Conservation (phyloP, 768 basidiomycete species). For the Exidia glandulosa region DNA sequence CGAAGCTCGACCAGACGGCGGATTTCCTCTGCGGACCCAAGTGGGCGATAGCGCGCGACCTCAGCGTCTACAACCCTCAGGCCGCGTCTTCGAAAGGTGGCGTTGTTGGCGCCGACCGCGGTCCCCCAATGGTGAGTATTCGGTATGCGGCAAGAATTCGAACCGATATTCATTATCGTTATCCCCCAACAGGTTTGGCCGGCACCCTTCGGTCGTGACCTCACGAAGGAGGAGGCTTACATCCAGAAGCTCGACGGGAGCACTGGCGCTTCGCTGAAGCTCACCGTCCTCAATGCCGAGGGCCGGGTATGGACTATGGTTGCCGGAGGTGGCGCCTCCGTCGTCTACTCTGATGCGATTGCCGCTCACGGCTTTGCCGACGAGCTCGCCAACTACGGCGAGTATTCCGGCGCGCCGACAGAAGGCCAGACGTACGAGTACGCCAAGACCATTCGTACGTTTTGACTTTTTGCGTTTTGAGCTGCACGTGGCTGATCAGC, state of each 20-base stretch:
- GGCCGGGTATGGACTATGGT: constrained; percentile 99
- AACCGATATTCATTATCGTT: background rate
- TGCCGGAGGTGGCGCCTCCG: constrained; percentile 84
- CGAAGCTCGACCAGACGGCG: constrained; percentile 98
- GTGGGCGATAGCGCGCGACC: constrained; percentile 95
- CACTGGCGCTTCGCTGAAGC: constrained; percentile 95
- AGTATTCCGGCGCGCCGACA: constrained; percentile 96
- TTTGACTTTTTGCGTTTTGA: constrained; percentile 4
- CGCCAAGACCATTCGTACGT: constrained; percentile 90
- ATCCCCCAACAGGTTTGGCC: constrained; percentile 51
- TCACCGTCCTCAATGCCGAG: constrained; percentile 90
- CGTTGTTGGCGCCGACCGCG: constrained; percentile 74
- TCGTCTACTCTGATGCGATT: constrained; percentile 65
- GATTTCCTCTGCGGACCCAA: constrained; percentile 97
- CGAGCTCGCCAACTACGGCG: constrained; percentile 98
- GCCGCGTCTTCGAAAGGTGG: constrained; percentile 32
- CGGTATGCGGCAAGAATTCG: background rate
- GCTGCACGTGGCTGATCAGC: background rate
- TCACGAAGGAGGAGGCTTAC: constrained; percentile 98
- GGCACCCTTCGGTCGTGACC: constrained; percentile 90
- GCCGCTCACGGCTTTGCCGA: constrained; percentile 91
- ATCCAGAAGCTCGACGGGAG: constrained; percentile 96
- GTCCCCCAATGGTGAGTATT: constrained; percentile 74
- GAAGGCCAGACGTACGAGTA: constrained; percentile 99
- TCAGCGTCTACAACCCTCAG: constrained; percentile 55